Base-by-base conservation (phyloP, 371 early-diverging fungal genomes). In the Haplosporangium sp. region DNA sequence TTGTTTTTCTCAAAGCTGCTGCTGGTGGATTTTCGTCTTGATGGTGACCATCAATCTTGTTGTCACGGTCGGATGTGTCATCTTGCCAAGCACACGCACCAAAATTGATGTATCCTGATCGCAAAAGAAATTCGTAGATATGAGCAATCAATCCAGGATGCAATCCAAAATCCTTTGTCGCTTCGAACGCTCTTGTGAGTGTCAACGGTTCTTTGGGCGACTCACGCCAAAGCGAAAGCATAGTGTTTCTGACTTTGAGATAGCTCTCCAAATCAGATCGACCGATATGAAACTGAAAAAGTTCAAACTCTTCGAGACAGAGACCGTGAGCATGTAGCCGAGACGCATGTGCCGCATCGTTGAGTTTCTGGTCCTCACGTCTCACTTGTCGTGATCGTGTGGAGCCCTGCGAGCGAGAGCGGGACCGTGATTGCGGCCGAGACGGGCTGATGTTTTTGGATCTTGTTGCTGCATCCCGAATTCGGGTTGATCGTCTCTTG, bases 81-180 rank as follows among this genome's bases (percentile, higher is more conserved):
- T 66, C 69, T 23, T 59, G 74, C 46, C 63, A 66, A 12, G 62
- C 41, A 54, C 76, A 76, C 53, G 48, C 62, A 8, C 77, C 77
- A 66, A 73, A 81, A 64, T 81, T 81, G 67, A 81, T 79, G 48
- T 73, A 70, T 50, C 80, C 74, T 18, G 70, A 70, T n/a, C 82
- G 69, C 6, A 81, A 54, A 9, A 81, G 61, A 38, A 81, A 81
- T 57, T 79, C 72, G 55, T 73, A 79, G 42, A 81, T 50, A 40
- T 69, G 72, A 1, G 59, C 57, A 43, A 72, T 69, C 43, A 76
- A 18, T 57, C 68, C 72, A 36, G 67, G 68, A 43, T 72, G 69
- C 40, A 77, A 37, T 1, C 72, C 79, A 57, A 59, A 60, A 41
- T 55, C 46, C 42, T 71, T 67, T 52, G 69, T 67, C 16, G 59